phyloP scores from a whole-genome alignment of 1,139 yeast species.

The Nakaseomyces sp. region DNA sequence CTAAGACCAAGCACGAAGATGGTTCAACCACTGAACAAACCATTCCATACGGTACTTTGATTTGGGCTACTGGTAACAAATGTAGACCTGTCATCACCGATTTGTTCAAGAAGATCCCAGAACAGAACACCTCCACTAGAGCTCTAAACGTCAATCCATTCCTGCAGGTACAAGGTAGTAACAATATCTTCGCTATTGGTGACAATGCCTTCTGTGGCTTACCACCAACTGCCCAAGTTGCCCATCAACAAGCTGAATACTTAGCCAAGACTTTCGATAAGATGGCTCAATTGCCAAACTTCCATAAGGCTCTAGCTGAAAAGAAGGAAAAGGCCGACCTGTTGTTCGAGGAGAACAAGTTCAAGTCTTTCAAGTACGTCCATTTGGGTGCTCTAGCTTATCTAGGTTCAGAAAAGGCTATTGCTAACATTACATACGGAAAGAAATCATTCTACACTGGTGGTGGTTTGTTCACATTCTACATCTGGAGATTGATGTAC shows the following conservation, averaged over 20 bases:
- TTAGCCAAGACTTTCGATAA: conserved; percentile 68
- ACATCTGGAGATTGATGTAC: conserved; percentile 91
- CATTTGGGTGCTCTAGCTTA: conserved; percentile 74
- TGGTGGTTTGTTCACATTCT: conserved; percentile 83
- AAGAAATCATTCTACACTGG: conserved; percentile 78
- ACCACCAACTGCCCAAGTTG: conserved; percentile 97
- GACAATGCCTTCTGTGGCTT: conserved; percentile 83
- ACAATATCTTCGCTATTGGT: conserved; percentile 77
- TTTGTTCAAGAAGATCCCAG: conserved; percentile 67
- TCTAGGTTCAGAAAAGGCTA: conserved; percentile 87
- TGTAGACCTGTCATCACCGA: conserved; percentile 70
- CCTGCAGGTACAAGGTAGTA: conserved; percentile 79
- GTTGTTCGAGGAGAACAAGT: conserved; percentile 38
- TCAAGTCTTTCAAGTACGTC: conserved; percentile 55
- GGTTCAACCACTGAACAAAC: conserved; percentile 42
- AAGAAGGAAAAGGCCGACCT: conserved; percentile 33
- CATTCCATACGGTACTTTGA: conserved; percentile 85
- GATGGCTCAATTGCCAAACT: conserved; percentile 59
- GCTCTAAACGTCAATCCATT: conserved; percentile 78
- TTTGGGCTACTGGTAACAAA: conserved; percentile 98
- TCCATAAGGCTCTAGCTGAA: conserved; percentile 40
- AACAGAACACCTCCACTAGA: conserved; percentile 78
- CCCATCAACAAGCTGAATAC: conserved; percentile 88
- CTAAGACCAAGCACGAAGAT: conserved; percentile 64
- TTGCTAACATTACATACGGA: conserved; percentile 88